Evolutionary conservation across 176 grass and related monocot species (phyloP), one percentile per base, ranked within the genome.

Genomic region (Avena atlantica): DNA sequence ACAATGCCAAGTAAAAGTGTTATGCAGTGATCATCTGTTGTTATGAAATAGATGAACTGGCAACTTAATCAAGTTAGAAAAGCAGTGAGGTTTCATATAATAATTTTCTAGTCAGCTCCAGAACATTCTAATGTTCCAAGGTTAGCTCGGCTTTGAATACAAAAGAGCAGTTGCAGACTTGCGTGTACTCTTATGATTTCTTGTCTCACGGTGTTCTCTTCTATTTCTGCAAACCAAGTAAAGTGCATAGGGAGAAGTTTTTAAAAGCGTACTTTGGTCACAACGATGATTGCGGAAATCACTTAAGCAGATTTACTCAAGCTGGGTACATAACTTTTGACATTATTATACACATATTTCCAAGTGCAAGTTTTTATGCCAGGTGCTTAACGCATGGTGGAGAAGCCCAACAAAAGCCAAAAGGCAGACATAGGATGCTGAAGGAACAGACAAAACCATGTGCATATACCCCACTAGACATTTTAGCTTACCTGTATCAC

Each of bases 401-500:
- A 80, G 21, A 92, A 76, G 63, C 57, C 66, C 40, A 84, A 78
- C 21, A 89, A 92, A 78, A 27, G 69, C 69, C 81, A 88, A 85
- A 88, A 82, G 83, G 83, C 63, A 86, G 49, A 82, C 86, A 89
- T 91, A 55, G 82, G 73, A 88, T 93, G 72, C 85, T 90, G 69
- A 85, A 29, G 29, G 45, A 88, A 83, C 80, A 83, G 83, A 86
- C 80, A 74, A 85, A 68, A 79, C 21, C 83, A 89, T 85, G 83
- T 88, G 87, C 74, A 76, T 71, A 74, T 64, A 87, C 75, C 74
- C 76, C 27, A 78, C 83, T 82, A 21, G 83, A 88, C 86, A 86
- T 83, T 91, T 86, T 78, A 86, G 86, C 53, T 87, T 91, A 99
- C 97, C 97, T 80, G 88, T 84, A 82, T 96, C 97, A 81, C 94